phyloP scores from a whole-genome alignment of 139 green algal genomes.

The Closterium sp. region DNA sequence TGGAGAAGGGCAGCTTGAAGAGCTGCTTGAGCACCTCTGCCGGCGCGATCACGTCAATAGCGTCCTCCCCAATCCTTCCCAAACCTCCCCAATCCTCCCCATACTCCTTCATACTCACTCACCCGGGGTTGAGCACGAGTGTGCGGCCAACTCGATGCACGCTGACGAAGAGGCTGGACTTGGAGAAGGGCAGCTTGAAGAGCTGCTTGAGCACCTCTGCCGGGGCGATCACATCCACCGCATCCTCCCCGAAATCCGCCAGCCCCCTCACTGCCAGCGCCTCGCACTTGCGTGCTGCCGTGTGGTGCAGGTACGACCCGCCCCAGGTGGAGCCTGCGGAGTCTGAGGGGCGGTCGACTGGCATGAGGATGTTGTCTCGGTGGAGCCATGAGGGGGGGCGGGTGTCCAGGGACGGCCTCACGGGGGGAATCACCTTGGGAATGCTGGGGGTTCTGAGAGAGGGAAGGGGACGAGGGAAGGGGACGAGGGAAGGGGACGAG shows the following conservation, averaged over 20 bases:
- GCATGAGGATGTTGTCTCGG: background rate
- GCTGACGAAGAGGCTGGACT: constrained; percentile 29
- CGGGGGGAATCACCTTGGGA: background rate
- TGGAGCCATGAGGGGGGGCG: background rate
- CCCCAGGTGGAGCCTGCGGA: constrained; percentile 1
- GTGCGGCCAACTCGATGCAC: constrained; percentile 45
- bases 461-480: background rate
- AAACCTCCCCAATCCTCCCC: constrained; percentile 36
- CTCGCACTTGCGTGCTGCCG: constrained; percentile 31
- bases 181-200: constrained; percentile 46
- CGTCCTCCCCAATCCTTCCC: constrained; percentile 43
- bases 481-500: background rate
- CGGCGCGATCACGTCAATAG: constrained; percentile 47
- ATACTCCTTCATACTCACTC: too few relatives aligned
- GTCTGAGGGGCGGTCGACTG: background rate
- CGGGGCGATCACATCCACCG: constrained; percentile 46
- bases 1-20: constrained; percentile 21
- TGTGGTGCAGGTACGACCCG: constrained; percentile 29
- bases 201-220: constrained; percentile 49
- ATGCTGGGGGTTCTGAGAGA: background rate
- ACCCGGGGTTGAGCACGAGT: constrained; percentile 48
- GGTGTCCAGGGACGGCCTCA: background rate
- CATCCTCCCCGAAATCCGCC: constrained; percentile 39
- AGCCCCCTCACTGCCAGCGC: constrained; percentile 44
- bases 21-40: constrained; percentile 49